A percentile compares a stretch with the other conserved stretches of the same genome.
Conservation (phyloP, 2,329 filamentous ascomycete species). For the Colletotrichum orchidophilum region DNA sequence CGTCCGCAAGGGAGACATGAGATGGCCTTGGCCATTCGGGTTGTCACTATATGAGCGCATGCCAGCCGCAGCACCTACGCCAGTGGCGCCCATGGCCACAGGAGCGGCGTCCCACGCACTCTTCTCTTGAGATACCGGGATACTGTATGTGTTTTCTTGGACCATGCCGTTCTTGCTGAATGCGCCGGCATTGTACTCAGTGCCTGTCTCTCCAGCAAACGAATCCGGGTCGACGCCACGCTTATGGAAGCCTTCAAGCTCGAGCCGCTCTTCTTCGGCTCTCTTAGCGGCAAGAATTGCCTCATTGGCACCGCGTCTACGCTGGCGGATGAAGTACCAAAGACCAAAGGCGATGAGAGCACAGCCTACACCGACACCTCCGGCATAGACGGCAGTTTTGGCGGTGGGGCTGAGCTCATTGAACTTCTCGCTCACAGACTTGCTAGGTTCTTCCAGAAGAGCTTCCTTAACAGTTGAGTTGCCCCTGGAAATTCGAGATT, state of each 20-base stretch:
- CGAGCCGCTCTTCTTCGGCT: constrained; percentile 57
- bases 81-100: constrained; percentile 35
- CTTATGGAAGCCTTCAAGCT: constrained; percentile 60
- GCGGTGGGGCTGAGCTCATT: constrained; percentile 57
- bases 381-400: constrained; percentile 64
- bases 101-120: constrained; percentile 34
- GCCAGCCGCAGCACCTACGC: constrained; percentile 19
- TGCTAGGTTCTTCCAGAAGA: constrained; percentile 51
- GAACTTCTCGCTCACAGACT: constrained; percentile 63
- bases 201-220: constrained; percentile 46
- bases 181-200: constrained; percentile 49
- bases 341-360: constrained; percentile 52
- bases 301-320: constrained; percentile 61
- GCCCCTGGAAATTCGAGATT: constrained; percentile 51
- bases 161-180: constrained; percentile 40
- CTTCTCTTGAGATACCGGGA: constrained; percentile 44
- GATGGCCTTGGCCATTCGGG: constrained; percentile 4
- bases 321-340: constrained; percentile 66
- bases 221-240: constrained; percentile 59
- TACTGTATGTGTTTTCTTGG: constrained; percentile 43
- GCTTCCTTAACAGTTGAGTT: constrained; percentile 64
- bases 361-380: constrained; percentile 55
- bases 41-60: constrained; percentile 26
- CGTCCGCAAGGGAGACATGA: constrained; percentile 26
- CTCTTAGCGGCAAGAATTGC: constrained; percentile 56